Evolutionary conservation across 1,284 basidiomycete genomes (phyloP).

Genomic region (Phellopilus nigrolimitatus): DNA sequence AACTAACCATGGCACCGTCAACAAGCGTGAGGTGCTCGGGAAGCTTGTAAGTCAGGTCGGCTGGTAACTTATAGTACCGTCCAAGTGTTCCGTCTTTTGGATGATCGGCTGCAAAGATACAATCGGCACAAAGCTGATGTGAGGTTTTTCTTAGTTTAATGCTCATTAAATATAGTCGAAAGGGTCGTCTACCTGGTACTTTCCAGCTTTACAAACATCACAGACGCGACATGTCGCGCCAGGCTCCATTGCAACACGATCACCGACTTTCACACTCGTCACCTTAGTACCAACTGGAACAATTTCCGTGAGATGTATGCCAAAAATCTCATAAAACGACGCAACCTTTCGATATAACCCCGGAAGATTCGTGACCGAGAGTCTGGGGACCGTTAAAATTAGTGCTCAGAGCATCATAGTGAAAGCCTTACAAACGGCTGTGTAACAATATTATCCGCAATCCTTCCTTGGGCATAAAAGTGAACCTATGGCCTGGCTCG

Average conservation of each 20-base stretch:
- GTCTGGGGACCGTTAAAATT: conserved; percentile 29
- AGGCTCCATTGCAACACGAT: conserved; percentile 85
- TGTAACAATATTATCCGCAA: conserved; percentile 73
- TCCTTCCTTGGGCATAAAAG: conserved; percentile 70
- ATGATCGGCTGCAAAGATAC: conserved; percentile 84
- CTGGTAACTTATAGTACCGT: conserved; percentile 75
- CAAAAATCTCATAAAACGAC: not conserved
- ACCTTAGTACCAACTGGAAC: conserved; percentile 63
- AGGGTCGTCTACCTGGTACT: conserved; percentile 57
- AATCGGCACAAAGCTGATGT: conserved; percentile 63
- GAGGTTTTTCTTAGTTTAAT: conserved; percentile 26
- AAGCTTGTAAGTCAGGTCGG: conserved; percentile 69
- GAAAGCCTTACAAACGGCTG: conserved; percentile 65
- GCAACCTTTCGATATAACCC: conserved; percentile 38
- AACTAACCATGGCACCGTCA: conserved; percentile 75
- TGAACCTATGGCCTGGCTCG: conserved; percentile 49
- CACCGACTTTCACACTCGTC: conserved; percentile 70
- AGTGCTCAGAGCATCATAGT: conserved; percentile 5
- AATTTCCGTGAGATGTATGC: not conserved
- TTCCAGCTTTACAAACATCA: conserved; percentile 71
- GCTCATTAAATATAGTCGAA: conserved; percentile 8
- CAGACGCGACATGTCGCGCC: conserved; percentile 72
- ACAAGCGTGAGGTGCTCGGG: conserved; percentile 75
- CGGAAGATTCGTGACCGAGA: conserved; percentile 55
- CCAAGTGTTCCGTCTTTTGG: conserved; percentile 85